phyloP scores from a whole-genome alignment of 805 yeast genomes.

The Scheffersomyces stipitis region DNA sequence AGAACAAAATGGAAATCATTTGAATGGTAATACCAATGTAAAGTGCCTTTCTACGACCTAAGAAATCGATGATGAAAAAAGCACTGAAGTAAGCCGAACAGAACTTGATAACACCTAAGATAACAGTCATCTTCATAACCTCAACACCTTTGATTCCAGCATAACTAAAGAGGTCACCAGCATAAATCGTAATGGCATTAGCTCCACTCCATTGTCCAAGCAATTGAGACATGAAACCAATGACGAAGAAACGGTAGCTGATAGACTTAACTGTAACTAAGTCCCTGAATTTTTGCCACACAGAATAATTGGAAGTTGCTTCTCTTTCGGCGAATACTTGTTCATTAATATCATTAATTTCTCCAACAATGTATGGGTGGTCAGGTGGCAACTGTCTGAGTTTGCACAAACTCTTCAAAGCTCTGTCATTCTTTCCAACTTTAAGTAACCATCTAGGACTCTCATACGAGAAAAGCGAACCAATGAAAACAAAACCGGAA shows the following conservation, averaged over 20 bases:
- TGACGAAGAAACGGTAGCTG: slow-evolving; percentile 44
- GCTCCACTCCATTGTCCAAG: slow-evolving; percentile 64
- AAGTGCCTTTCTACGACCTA: slow-evolving; percentile 52
- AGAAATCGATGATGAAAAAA: slow-evolving; percentile 51
- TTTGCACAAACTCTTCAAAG: slow-evolving; percentile 37
- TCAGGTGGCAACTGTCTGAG: slow-evolving; percentile 45
- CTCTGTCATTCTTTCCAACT: slow-evolving; percentile 40
- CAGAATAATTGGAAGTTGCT: slow-evolving; percentile 16
- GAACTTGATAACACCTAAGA: slow-evolving; percentile 55
- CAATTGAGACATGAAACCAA: slow-evolving; percentile 45
- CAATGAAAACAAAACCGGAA: slow-evolving; percentile 45
- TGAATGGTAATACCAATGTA: slow-evolving; percentile 51
- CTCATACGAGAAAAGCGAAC: slow-evolving; percentile 47
- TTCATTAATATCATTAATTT: slow-evolving; percentile 51
- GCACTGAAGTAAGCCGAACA: slow-evolving; percentile 49
- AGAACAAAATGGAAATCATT: slow-evolving; percentile 41
- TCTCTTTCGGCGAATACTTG: slow-evolving; percentile 38
- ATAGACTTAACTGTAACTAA: slow-evolving; percentile 38
- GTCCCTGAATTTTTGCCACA: slow-evolving; percentile 28
- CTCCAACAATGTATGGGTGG: slow-evolving; percentile 51
- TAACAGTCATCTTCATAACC: slow-evolving; percentile 47
- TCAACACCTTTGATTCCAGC: slow-evolving; percentile 47
- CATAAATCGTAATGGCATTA: slow-evolving; percentile 54
- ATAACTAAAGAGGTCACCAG: slow-evolving; percentile 50
- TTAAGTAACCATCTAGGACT: slow-evolving; percentile 54